Base-by-base conservation (phyloP, 2,329 filamentous ascomycete genomes). In the Sporothrix inflata region DNA sequence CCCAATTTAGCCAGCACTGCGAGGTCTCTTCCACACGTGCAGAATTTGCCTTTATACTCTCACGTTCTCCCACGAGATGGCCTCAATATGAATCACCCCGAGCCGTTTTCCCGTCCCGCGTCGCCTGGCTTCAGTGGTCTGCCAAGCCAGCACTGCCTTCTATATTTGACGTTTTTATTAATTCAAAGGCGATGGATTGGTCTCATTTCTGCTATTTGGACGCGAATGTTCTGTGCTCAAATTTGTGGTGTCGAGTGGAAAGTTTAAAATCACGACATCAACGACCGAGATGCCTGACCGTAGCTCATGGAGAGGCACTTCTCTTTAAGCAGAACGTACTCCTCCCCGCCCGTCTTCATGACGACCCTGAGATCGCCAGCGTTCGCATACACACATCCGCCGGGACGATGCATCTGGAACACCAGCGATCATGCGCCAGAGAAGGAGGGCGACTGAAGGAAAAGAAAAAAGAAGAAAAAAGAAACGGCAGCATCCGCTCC, bases 1-100 rank as follows among this genome's bases (percentile, higher is more conserved):
- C 51, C 53, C 8, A 12, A 61, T 70, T 70, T 70, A 61, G 51
- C 53, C 67, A 70, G 53, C 38, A 34, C 51, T 30, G 51, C 30
- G 30, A 69, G 45, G 45, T 51, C 45, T n/a, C 63, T 49, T 24
- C 34, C 14, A n/a, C n/a, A n/a, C n/a, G n/a, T n/a, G n/a, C n/a
- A n/a, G n/a, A n/a, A n/a, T n/a, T n/a, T n/a, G n/a, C n/a, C 27
- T 30, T 34, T 57, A 3, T 6, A 6, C 30, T 6, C 30, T 34
- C 30, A 34, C 30, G 3, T 34, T 34, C 14, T n/a, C 8, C 53
- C 12, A 47, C 45, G 45, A 47, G 14, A 57, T 14, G 53, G 53
- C 34, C 21, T 51, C 63, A 67, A 49, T 67, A n/a, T 67, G 63
- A 34, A 51, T 67, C 42, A 53, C 27, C 3, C 65, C 47, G 45